These are phyloP conservation scores for Termitomyces sp. DNA, from an alignment of 768 basidiomycete species.

Conservation along the genomic window DNA sequence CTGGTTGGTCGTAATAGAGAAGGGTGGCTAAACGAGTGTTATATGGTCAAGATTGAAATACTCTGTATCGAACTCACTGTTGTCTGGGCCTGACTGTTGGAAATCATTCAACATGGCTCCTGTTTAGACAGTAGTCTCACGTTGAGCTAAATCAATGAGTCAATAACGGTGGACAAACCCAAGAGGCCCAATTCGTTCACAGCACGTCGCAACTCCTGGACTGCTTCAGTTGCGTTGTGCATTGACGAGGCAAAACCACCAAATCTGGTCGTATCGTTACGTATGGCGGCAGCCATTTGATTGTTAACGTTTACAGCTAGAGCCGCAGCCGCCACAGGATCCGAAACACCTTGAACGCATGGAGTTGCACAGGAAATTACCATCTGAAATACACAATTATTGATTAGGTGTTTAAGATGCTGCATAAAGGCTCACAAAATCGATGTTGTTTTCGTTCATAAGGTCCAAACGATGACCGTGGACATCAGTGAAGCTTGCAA, in stretches of 20 bases:
- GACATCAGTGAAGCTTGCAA: slow-evolving; percentile 30
- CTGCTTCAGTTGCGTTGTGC: slow-evolving; percentile 38
- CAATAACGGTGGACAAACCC: slow-evolving; percentile 13
- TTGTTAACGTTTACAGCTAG: slow-evolving; percentile 32
- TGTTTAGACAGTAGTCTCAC: neutral
- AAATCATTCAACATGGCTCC: slow-evolving; percentile 38
- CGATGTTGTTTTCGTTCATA: slow-evolving; percentile 32
- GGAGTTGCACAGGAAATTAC: slow-evolving; percentile 32
- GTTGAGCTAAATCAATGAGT: neutral
- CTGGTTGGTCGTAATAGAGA: slow-evolving; percentile 31
- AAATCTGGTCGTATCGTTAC: slow-evolving; percentile 34
- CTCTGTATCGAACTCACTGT: slow-evolving; percentile 17
- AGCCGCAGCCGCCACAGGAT: slow-evolving; percentile 24
- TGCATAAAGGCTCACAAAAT: slow-evolving; percentile 23
- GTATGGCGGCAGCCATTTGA: slow-evolving; percentile 27
- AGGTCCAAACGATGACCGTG: slow-evolving; percentile 28
- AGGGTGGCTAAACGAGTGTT: slow-evolving; percentile 22
- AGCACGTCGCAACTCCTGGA: slow-evolving; percentile 31
- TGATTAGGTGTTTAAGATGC: neutral
- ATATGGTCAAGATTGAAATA: neutral
- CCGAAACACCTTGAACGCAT: slow-evolving; percentile 32
- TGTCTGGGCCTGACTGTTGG: slow-evolving; percentile 35
- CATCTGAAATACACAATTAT: slow-evolving; percentile 20
- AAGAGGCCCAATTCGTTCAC: slow-evolving; percentile 34
- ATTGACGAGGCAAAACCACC: slow-evolving; percentile 38